Percentiles rank a stretch among this genome's conserved stretches.
Evolutionary conservation across 257 asterid genomes (phyloP).

Genomic region (Cruciata laevipes): DNA sequence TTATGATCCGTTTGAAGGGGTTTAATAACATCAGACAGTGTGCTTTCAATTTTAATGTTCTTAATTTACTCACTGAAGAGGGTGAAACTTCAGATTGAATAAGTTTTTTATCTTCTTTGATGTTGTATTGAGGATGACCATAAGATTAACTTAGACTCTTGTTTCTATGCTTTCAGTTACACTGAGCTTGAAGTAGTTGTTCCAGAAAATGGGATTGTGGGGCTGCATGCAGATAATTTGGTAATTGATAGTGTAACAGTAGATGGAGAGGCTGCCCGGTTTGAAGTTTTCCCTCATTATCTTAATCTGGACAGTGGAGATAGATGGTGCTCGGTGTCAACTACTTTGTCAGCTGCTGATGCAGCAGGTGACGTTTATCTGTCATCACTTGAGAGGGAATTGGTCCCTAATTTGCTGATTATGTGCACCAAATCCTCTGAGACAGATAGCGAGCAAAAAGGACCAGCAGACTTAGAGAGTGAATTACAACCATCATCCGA

Average conservation of each 20-base stretch:
- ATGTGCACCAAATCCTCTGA: slow-evolving; percentile 71
- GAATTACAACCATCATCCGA: slow-evolving; percentile 43
- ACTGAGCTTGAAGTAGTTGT: slow-evolving; percentile 83
- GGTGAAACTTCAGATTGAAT: not conserved
- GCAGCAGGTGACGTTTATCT: slow-evolving; percentile 91
- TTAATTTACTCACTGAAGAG: not conserved
- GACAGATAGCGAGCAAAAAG: slow-evolving; percentile 35
- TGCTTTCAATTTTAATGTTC: not conserved
- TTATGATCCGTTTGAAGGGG: too few species aligned
- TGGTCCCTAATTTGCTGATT: slow-evolving; percentile 88
- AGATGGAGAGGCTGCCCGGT: slow-evolving; percentile 84
- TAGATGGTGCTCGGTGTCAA: slow-evolving; percentile 96
- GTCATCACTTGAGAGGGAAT: slow-evolving; percentile 78
- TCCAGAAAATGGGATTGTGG: slow-evolving; percentile 92
- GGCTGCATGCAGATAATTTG: slow-evolving; percentile 95
- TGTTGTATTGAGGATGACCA: not conserved
- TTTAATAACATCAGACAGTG: too few species aligned
- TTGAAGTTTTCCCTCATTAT: slow-evolving; percentile 92
- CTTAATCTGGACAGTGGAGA: slow-evolving; percentile 71
- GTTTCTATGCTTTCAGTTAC: slow-evolving; percentile 45
- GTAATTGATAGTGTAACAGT: slow-evolving; percentile 86
- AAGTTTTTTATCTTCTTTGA: not conserved
- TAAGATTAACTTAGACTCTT: slow-evolving; percentile 7
- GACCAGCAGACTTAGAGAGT: slow-evolving; percentile 33
- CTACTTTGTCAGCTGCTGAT: slow-evolving; percentile 93